A percentile compares a stretch with the other conserved stretches of the same genome.
Conservation (phyloP, 768 basidiomycete genomes). For the Termitomyces sp. region DNA sequence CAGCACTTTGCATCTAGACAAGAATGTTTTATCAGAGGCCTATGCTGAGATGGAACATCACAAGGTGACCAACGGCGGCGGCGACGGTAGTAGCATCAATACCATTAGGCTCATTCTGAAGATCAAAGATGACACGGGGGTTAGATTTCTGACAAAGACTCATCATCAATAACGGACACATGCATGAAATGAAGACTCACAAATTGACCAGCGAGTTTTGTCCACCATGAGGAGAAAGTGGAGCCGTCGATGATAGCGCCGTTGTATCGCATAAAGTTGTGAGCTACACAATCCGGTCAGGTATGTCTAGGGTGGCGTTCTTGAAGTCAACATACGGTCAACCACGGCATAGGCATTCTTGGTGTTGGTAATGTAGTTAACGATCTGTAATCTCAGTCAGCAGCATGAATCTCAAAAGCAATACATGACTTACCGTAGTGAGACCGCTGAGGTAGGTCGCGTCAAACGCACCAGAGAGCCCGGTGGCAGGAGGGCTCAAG, state of each 20-base stretch:
- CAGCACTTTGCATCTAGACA: slow-evolving; percentile 52
- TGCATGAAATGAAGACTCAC: slow-evolving; percentile 25
- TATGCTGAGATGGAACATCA: not conserved
- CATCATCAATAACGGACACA: not conserved
- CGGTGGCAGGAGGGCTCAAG: slow-evolving; percentile 44
- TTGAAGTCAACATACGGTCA: slow-evolving; percentile 36
- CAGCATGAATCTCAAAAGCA: not conserved
- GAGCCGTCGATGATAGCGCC: slow-evolving; percentile 41
- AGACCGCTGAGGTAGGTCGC: slow-evolving; percentile 46
- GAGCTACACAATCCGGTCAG: slow-evolving; percentile 27
- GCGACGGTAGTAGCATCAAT: slow-evolving; percentile 49
- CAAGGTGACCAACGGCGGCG: slow-evolving; percentile 32
- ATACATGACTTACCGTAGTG: slow-evolving; percentile 29
- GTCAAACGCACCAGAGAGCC: slow-evolving; percentile 50
- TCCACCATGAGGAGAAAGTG: slow-evolving; percentile 45
- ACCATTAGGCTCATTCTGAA: slow-evolving; percentile 64
- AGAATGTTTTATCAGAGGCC: not conserved
- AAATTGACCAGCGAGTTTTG: slow-evolving; percentile 49
- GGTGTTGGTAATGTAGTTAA: slow-evolving; percentile 49
- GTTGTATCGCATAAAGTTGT: slow-evolving; percentile 61
- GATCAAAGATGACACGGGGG: slow-evolving; percentile 52
- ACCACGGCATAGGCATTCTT: slow-evolving; percentile 54
- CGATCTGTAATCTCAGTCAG: slow-evolving; percentile 30
- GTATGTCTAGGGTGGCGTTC: not conserved
- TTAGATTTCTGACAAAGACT: slow-evolving; percentile 32